Evolutionary conservation across 495 filamentous ascomycete species (phyloP).

Genomic region (Jackrogersella minutella): DNA sequence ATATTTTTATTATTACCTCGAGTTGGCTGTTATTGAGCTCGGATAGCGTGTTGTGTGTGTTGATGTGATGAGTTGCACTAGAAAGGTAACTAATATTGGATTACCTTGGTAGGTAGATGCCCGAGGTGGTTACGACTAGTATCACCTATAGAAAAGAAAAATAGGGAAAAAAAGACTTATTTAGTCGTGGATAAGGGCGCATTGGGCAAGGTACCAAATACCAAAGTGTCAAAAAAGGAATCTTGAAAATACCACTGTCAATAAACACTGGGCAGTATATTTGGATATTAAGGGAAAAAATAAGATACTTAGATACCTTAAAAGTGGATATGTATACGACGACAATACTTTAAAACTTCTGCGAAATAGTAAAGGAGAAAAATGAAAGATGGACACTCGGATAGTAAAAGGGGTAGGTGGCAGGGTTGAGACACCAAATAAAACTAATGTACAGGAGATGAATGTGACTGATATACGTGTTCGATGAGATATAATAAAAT

Average conservation of each 20-base stretch:
- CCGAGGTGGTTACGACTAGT: slow-evolving; percentile 1
- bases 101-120: background rate
- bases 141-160: background rate
- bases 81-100: slow-evolving; percentile 23
- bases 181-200: too few species aligned
- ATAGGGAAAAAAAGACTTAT: background rate
- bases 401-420: slow-evolving; percentile 18
- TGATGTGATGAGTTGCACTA: slow-evolving; percentile 12
- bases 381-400: background rate
- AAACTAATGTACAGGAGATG: slow-evolving; percentile 27
- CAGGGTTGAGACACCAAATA: slow-evolving; percentile 27
- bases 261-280: background rate
- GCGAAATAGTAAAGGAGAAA: background rate
- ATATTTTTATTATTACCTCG: slow-evolving; percentile 2
- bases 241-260: too few species aligned
- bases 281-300: background rate
- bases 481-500: slow-evolving; percentile 42
- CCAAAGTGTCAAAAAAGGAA: too few species aligned
- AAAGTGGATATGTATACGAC: background rate
- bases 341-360: background rate
- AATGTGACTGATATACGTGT: slow-evolving; percentile 42
- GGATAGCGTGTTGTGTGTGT: slow-evolving; percentile 7
- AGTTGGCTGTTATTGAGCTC: slow-evolving; percentile 12
- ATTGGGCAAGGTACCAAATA: too few species aligned
- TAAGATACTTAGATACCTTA: background rate